A percentile compares a stretch with the other conserved stretches of the same genome.
These are phyloP conservation scores for Erigeron canadensis DNA, from an alignment of 129 eudicot species.

Conservation along the genomic window DNA sequence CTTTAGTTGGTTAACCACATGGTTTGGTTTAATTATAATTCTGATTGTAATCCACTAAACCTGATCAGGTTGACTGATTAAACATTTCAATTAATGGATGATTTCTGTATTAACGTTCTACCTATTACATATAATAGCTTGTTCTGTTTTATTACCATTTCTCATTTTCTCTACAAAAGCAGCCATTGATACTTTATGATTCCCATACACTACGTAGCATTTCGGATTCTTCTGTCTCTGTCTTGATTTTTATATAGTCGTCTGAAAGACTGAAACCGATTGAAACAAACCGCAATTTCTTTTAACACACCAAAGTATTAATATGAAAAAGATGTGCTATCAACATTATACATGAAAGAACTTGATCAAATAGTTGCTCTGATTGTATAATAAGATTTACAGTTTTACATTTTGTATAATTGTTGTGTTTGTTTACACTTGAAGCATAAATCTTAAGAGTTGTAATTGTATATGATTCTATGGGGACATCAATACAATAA, in stretches of 20 bases:
- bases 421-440: background rate
- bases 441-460: background rate
- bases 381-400: no score
- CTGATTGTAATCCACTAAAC: background rate
- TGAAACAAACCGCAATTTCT: no score
- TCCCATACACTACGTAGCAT: background rate
- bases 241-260: background rate
- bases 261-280: no score
- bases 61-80: background rate
- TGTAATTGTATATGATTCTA: background rate
- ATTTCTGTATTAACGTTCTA: background rate
- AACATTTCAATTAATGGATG: background rate
- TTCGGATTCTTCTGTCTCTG: background rate
- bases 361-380: background rate
- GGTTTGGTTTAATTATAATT: background rate
- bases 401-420: background rate
- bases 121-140: no score
- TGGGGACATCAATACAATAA: no score
- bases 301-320: no score
- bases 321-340: background rate
- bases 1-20: background rate
- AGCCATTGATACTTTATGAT: background rate
- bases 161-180: background rate
- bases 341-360: background rate
- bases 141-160: background rate